Evolutionary conservation across 495 filamentous ascomycete species (phyloP), one percentile per base, ranked within the genome.

Genomic region (Hypoxylon lienhwacheense): DNA sequence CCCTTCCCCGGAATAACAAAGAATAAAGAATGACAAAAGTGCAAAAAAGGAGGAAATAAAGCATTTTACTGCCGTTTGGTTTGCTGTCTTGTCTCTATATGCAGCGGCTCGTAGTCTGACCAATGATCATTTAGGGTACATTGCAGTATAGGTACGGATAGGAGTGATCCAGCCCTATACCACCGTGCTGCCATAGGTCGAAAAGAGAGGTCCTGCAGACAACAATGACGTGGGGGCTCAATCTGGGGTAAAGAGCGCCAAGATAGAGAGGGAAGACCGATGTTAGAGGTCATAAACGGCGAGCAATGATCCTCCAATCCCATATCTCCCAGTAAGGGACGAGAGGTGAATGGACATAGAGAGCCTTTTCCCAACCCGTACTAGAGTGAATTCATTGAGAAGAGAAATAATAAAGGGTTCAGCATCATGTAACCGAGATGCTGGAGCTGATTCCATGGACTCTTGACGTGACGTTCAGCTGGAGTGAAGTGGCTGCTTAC

Each of bases 161-260:
- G n/a, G n/a, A n/a, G 8, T 43, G 22, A 40, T 40, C 42, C 57
- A 55, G 51, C 57, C 57, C 57, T 55, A 47, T 50, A 50, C 57
- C 57, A 55, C 54, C n/a, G 35, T 12, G 28, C 15, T 21, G 40
- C 34, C 28, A 28, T 50, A 36, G 17, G 26, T 49, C 8, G 28
- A 34, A 32, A 53, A 33, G 36, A 21, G 36, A 47, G 15, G 28
- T 34, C 35, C 34, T 16, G 22, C 34, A 19, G 31, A 20, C 29
- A 20, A 11, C 29, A 14, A 34, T 11, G 43, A 24, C 14, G 34
- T 44, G 32, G 31, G 21, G 20, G 21, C 19, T 37, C 43, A 49
- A 14, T 53, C 49, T 21, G 55, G 55, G 48, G 44, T 53, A 60
- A 46, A 29, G 28, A 29, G 35, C 37, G 8, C 2, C 22, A 32